Evolutionary conservation across 2,329 filamentous ascomycete genomes (phyloP), one percentile per base, ranked within the genome.

Genomic region (Colletotrichum simmondsii): DNA sequence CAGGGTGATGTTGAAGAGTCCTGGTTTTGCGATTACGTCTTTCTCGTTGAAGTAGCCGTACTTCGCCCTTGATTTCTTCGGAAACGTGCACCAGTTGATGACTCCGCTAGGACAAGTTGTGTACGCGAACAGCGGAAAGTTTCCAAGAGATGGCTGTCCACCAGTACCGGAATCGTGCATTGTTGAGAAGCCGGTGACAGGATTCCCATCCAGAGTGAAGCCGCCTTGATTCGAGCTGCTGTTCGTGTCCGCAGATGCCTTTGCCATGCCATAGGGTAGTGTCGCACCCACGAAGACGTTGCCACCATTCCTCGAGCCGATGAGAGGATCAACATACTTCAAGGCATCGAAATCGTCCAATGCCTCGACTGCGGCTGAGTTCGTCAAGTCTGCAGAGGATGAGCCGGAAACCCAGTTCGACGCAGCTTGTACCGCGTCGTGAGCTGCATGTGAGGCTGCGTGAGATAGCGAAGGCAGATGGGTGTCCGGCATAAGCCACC

Each of bases 121-220:
- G 74, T 93, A 92, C 0, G 92, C 87, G 75, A 95, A 94, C 1
- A 95, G 83, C 0, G 93, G 91, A 65, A 95, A 95, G 77, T 94
- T 94, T 16, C 92, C 93, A 19, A 94, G 82, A 4, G 91, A 94
- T 0, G 92, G 89, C 1, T 82, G 81, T 8, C 86, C 85, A 26
- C 89, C 89, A 0, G 88, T 91, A 1, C 89, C 89, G 2, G 87
- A 89, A 77, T 91, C 89, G 77, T 91, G 89, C 82, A 91, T 84
- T 49, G 87, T 84, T 14, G 87, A 89, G 79, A 90, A 91, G 16
- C 89, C 90, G 5, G 84, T 85, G 46, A 91, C 85, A 1, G 83
- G 81, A 22, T 81, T 80, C 56, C 81, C 83, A 65, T 90, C 87
- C 6, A 89, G 83, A 0, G 87, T 86, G 77, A 90, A 91, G 11